Evolutionary conservation across 345 rosid genomes (phyloP), one percentile per base, ranked within the genome.

Genomic region (Aurinia saxatilis): DNA sequence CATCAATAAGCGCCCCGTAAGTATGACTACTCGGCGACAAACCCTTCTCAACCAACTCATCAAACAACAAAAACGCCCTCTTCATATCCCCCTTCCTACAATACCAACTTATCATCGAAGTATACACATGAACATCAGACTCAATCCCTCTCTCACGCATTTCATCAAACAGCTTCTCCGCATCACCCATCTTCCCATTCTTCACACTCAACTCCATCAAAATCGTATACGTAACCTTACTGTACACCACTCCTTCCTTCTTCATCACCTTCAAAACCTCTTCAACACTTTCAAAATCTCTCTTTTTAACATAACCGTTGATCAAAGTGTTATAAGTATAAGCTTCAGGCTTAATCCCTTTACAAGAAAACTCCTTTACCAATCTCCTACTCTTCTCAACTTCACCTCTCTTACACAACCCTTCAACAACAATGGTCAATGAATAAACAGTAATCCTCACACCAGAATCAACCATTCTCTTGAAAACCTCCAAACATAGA

Each of bases 1-100:
- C 95, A 57, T 80, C 71, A 1, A 91, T 78, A 63, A 91, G 65
- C 46, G 82, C 84, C 48, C 95, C 95, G 10, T 84, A 91, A 50
- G 91, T 84, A 55, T 80, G 75, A 66, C 77, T 59, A 75, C 50
- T 88, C 1, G 95, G 80, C 48, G 72, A 76, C 60, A 86, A 60
- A 6, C 95, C 95, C 61, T 68, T 80, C 72, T 76, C 88, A 4
- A 60, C 62, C 74, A 83, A 50, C 57, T 88, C 96, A 74, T 91
- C 98, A 75, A 91, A 88, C 74, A 91, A 71, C 3, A 73, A 59
- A 66, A 85, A 72, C 2, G 92, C 95, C 37, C 76, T 81, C 54
- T 78, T 91, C 14, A 84, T 44, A 39, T 82, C 72, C 39, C 87
- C 84, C 12, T 69, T 67, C 73, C 77, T 82, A 40, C 87, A 83